Conservation (phyloP, 179 eudicot species). For the Beta lomatogona region DNA sequence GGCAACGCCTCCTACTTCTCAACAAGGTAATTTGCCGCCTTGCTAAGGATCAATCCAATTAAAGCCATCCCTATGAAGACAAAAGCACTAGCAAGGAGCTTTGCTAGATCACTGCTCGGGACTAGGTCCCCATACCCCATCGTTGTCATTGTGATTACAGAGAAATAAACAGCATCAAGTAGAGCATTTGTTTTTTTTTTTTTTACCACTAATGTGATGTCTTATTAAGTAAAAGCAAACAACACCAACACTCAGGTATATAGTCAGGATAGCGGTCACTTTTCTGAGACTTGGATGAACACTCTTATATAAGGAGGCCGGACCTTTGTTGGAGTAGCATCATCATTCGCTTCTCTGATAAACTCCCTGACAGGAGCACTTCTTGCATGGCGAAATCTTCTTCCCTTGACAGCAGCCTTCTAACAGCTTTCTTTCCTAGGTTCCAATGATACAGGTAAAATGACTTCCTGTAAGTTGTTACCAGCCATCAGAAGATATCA, state of each 20-base stretch:
- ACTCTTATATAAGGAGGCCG: conserved; percentile 25
- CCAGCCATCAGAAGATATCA: conserved; percentile 36
- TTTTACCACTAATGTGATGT: conserved; percentile 52
- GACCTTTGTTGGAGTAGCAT: conserved; percentile 14
- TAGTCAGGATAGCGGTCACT: conserved; percentile 32
- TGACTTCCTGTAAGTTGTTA: conserved; percentile 34
- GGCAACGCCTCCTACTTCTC: conserved; percentile 63
- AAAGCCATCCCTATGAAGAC: conserved; percentile 67
- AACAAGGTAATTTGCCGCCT: conserved; percentile 66
- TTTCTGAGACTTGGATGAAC: conserved; percentile 41
- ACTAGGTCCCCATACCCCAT: conserved; percentile 85
- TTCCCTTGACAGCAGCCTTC: conserved; percentile 38
- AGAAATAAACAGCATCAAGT: conserved; percentile 71
- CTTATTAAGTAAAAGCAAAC: conserved; percentile 50
- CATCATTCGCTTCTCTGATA: conserved; percentile 15
- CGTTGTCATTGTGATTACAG: conserved; percentile 80
- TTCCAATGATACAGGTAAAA: conserved; percentile 37
- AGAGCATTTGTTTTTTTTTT: conserved; percentile 48
- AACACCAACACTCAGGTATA: conserved; percentile 33
- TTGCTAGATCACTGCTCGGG: conserved; percentile 51
- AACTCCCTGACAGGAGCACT: conserved; percentile 35
- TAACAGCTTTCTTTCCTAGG: conserved; percentile 27
- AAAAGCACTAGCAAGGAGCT: conserved; percentile 60
- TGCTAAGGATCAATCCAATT: conserved; percentile 62
- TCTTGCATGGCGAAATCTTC: conserved; percentile 42